phyloP scores from a whole-genome alignment of 768 basidiomycete species.

The Termitomyces sp. region DNA sequence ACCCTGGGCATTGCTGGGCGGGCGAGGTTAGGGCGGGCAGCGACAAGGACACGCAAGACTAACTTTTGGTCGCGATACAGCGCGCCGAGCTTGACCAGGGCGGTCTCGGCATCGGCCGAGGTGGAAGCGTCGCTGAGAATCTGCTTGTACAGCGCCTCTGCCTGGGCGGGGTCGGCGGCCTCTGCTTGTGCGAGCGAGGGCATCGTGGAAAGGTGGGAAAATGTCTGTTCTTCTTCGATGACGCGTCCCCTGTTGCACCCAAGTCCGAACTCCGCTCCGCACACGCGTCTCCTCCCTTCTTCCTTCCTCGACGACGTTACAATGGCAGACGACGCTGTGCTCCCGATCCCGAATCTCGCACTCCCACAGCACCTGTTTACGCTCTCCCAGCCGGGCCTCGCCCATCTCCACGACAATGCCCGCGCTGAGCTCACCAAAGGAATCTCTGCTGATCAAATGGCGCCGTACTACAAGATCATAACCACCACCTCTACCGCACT shows the following conservation, averaged over 20 bases:
- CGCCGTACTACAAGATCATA: constrained; percentile 68
- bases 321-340: constrained; percentile 83
- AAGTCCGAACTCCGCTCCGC: too few relatives aligned
- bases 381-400: constrained; percentile 56
- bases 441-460: constrained; percentile 85
- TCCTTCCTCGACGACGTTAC: constrained; percentile 8
- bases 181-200: constrained; percentile 52
- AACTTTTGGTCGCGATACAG: constrained; percentile 80
- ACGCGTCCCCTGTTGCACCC: too few relatives aligned
- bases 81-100: constrained; percentile 81
- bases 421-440: constrained; percentile 60
- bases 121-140: constrained; percentile 41
- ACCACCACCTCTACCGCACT: constrained; percentile 44
- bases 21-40: neutral
- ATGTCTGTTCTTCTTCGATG: neutral
- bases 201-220: constrained; percentile 1
- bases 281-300: too few relatives aligned
- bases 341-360: constrained; percentile 82
- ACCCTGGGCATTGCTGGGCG: constrained; percentile 70
- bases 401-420: constrained; percentile 64
- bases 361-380: constrained; percentile 79
- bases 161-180: constrained; percentile 50
- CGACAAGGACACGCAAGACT: constrained; percentile 20
- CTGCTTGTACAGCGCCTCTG: constrained; percentile 72
- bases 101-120: constrained; percentile 44